phyloP scores from a whole-genome alignment of 345 rosid species.

The Aurinia saxatilis region DNA sequence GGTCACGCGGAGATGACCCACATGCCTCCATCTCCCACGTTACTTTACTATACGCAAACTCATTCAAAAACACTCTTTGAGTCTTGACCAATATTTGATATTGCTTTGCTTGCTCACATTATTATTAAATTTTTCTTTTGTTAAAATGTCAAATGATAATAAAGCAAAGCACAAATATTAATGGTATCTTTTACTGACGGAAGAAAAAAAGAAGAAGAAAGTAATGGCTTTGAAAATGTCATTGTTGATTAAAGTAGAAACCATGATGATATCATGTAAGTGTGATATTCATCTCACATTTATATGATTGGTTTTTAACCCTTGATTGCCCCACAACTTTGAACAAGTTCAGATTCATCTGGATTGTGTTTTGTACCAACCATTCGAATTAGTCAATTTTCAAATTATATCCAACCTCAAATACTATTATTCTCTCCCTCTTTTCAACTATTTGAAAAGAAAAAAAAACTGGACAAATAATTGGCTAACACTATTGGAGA shows the following conservation, averaged over 20 bases:
- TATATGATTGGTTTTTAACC: constrained; percentile 25
- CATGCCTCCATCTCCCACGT: constrained; percentile 26
- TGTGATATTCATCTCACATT: constrained; percentile 13
- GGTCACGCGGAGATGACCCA: constrained; percentile 24
- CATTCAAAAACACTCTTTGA: not conserved
- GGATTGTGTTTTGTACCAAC: constrained; percentile 25
- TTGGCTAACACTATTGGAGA: constrained; percentile 8
- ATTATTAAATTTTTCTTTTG: not conserved
- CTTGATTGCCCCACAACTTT: constrained; percentile 21
- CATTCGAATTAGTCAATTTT: constrained; percentile 10
- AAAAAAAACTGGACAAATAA: constrained; percentile 4
- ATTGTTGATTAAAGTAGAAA: constrained; percentile 24
- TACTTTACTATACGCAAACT: constrained; percentile 19
- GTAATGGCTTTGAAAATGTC: constrained; percentile 15
- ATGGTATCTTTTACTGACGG: not conserved
- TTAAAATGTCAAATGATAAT: not conserved
- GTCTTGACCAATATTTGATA: constrained; percentile 9
- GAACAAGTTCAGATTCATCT: constrained; percentile 19
- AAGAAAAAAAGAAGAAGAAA: not conserved
- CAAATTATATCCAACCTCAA: constrained; percentile 9
- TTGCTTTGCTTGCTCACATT: not conserved
- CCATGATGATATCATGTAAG: constrained; percentile 25
- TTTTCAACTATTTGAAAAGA: too few species aligned
- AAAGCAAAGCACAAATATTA: not conserved
- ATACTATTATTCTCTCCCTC: too few species aligned